phyloP scores from a whole-genome alignment of 495 filamentous ascomycete genomes.

The Daldinia decipiens region DNA sequence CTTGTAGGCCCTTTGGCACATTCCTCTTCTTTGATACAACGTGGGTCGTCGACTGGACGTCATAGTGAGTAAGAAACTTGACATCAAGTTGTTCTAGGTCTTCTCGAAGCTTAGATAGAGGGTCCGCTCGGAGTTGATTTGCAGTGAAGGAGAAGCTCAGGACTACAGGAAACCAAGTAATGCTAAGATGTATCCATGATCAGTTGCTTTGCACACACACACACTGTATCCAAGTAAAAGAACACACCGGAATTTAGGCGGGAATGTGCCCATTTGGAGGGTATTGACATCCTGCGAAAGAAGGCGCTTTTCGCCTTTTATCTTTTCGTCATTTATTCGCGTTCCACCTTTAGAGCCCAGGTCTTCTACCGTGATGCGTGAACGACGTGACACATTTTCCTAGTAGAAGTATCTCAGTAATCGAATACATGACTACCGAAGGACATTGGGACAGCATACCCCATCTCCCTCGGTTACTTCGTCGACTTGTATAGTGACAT shows the following conservation, averaged over 20 bases:
- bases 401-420: slow-evolving; percentile 45
- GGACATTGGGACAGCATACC: slow-evolving; percentile 57
- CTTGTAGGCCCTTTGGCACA: slow-evolving; percentile 84
- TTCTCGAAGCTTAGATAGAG: slow-evolving; percentile 69
- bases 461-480: slow-evolving; percentile 73
- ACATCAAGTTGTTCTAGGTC: slow-evolving; percentile 84
- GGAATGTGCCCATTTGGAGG: slow-evolving; percentile 73
- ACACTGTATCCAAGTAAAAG: not conserved
- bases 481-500: slow-evolving; percentile 80
- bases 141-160: slow-evolving; percentile 84
- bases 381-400: slow-evolving; percentile 70
- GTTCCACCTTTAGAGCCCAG: slow-evolving; percentile 83
- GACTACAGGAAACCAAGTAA: slow-evolving; percentile 83
- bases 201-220: not conserved
- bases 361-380: slow-evolving; percentile 72
- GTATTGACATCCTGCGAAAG: slow-evolving; percentile 67
- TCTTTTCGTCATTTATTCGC: slow-evolving; percentile 73
- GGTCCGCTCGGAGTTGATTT: slow-evolving; percentile 76
- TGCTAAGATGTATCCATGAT: slow-evolving; percentile 55
- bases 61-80: slow-evolving; percentile 79
- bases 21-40: slow-evolving; percentile 91
- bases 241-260: slow-evolving; percentile 62
- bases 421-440: not conserved
- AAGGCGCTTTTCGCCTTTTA: slow-evolving; percentile 64
- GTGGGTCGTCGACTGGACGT: slow-evolving; percentile 79